Conservation (phyloP, 495 filamentous ascomycete species). For the Penicillium lividum region DNA sequence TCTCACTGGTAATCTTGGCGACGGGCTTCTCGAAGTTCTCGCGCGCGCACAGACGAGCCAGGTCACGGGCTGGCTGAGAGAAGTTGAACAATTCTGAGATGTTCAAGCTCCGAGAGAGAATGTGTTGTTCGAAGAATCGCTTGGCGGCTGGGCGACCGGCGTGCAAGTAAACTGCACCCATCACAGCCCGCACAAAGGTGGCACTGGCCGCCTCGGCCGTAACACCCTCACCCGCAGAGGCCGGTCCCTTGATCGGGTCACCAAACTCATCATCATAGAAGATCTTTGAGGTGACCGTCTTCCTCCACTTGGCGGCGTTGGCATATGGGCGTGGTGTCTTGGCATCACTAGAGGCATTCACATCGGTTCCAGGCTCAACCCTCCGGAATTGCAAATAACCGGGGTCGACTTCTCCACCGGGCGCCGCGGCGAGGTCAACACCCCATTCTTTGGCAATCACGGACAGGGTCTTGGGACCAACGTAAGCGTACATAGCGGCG, state of each 20-base stretch:
- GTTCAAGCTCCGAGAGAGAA: slow-evolving; percentile 78
- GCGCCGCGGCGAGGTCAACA: slow-evolving; percentile 77
- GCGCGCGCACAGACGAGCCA: slow-evolving; percentile 74
- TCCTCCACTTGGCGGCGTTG: slow-evolving; percentile 60
- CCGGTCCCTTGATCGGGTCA: slow-evolving; percentile 45
- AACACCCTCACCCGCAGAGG: slow-evolving; percentile 29
- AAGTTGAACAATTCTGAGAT: slow-evolving; percentile 79
- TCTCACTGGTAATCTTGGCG: slow-evolving; percentile 83
- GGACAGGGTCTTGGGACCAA: slow-evolving; percentile 68
- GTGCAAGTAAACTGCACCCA: slow-evolving; percentile 85
- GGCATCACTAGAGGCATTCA: slow-evolving; percentile 16
- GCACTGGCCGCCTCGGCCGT: slow-evolving; percentile 55
- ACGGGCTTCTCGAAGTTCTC: slow-evolving; percentile 89
- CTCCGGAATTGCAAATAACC: slow-evolving; percentile 83
- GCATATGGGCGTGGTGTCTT: slow-evolving; percentile 42
- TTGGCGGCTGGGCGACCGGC: slow-evolving; percentile 67
- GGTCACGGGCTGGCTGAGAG: slow-evolving; percentile 75
- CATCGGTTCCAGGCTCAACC: slow-evolving; percentile 56
- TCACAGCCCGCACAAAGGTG: slow-evolving; percentile 73
- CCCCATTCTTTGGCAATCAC: slow-evolving; percentile 82
- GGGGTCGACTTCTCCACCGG: slow-evolving; percentile 88
- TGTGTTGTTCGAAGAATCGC: slow-evolving; percentile 77
- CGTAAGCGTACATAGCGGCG: slow-evolving; percentile 79
- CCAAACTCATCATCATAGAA: slow-evolving; percentile 82
- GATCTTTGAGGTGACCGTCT: slow-evolving; percentile 67